Evolutionary conservation across 768 basidiomycete genomes (phyloP).

Genomic region (Leccinum fibrillosum): DNA sequence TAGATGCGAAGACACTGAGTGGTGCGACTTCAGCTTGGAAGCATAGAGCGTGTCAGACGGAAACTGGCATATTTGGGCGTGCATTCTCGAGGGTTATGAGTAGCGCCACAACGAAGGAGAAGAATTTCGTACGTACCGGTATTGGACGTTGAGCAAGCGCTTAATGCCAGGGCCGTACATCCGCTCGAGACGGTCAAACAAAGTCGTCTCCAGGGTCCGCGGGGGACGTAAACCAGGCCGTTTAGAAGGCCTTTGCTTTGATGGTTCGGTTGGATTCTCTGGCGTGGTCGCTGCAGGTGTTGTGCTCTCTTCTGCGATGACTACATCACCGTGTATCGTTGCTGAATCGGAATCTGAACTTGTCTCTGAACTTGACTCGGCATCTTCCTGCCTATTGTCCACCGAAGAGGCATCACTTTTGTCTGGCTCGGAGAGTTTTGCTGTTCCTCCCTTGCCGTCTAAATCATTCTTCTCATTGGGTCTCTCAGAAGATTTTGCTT

Average conservation of each 20-base stretch:
- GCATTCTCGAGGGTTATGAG: slow-evolving; percentile 59
- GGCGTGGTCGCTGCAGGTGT: neutral
- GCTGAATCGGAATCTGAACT: slow-evolving; percentile 17
- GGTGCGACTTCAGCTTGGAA: slow-evolving; percentile 64
- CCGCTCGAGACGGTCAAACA: slow-evolving; percentile 88
- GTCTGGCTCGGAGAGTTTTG: neutral
- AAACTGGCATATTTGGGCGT: slow-evolving; percentile 78
- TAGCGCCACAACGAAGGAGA: neutral
- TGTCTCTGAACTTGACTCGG: slow-evolving; percentile 7
- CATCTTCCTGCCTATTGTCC: slow-evolving; percentile 1
- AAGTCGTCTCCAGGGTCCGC: slow-evolving; percentile 76
- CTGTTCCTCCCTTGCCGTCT: neutral
- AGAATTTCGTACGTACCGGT: slow-evolving; percentile 51
- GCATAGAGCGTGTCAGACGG: slow-evolving; percentile 82
- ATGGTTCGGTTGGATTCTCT: neutral
- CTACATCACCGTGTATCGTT: slow-evolving; percentile 17
- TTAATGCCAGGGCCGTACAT: slow-evolving; percentile 87
- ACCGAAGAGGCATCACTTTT: neutral
- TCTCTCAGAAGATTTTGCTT: neutral
- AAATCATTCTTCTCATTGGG: neutral
- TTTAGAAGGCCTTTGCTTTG: slow-evolving; percentile 14
- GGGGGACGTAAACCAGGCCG: slow-evolving; percentile 49
- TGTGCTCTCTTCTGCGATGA: slow-evolving; percentile 19
- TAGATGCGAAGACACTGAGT: slow-evolving; percentile 67
- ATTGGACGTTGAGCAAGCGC: slow-evolving; percentile 85